Evolutionary conservation across 169 alveolate genomes (phyloP).

Genomic region (Plasmodium gaboni): DNA sequence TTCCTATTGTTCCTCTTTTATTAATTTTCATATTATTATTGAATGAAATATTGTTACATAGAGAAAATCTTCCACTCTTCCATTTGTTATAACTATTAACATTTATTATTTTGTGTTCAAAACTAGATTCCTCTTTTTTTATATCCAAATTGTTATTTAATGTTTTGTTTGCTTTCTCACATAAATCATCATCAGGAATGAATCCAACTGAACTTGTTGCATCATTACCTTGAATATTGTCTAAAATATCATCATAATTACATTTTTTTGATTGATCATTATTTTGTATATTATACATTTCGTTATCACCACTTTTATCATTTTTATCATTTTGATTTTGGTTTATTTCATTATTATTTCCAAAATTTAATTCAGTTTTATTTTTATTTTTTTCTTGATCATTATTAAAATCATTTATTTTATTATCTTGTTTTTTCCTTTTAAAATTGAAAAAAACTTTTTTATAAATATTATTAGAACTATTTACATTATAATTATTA

Average conservation of each 20-base stretch:
- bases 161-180: not conserved
- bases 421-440: not conserved
- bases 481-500: not conserved
- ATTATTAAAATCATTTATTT: not conserved
- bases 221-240: not conserved
- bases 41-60: no score
- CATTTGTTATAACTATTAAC: no score
- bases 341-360: no score
- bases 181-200: not conserved
- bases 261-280: not conserved
- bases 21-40: no score
- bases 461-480: not conserved
- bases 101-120: no score
- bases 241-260: not conserved
- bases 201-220: no score
- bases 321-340: no score
- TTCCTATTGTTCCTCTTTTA: no score
- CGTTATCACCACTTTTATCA: not conserved
- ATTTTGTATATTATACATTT: not conserved
- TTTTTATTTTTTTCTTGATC: not conserved
- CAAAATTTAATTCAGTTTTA: not conserved
- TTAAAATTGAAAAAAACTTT: slow-evolving; percentile 2
- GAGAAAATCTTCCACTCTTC: no score
- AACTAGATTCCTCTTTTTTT: no score
- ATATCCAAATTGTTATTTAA: no score